phyloP scores from a whole-genome alignment of 1,139 yeast species.

The Candida tropicalis region DNA sequence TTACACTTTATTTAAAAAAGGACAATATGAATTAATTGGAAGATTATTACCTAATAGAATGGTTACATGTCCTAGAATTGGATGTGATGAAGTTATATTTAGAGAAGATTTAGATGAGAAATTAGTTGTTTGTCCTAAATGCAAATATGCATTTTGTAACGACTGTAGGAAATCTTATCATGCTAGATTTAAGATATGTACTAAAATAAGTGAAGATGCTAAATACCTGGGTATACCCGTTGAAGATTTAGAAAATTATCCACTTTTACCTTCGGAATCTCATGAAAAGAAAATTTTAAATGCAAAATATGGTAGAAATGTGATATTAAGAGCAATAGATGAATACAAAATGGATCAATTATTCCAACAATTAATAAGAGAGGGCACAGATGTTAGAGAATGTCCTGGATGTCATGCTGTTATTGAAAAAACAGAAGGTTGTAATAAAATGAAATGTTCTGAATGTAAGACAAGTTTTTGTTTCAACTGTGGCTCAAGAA shows the following conservation, averaged over 20 bases:
- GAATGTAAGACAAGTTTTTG: slow-evolving; percentile 57
- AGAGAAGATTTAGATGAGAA: slow-evolving; percentile 52
- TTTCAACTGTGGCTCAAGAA: slow-evolving; percentile 52
- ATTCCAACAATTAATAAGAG: slow-evolving; percentile 47
- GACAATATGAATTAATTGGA: slow-evolving; percentile 46
- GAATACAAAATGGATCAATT: slow-evolving; percentile 52
- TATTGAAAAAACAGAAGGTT: slow-evolving; percentile 65
- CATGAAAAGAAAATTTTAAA: slow-evolving; percentile 40
- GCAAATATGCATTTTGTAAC: slow-evolving; percentile 62
- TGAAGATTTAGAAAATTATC: slow-evolving; percentile 45
- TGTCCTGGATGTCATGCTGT: slow-evolving; percentile 61
- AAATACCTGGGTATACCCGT: slow-evolving; percentile 41
- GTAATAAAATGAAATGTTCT: slow-evolving; percentile 66
- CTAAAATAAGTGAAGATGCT: slow-evolving; percentile 15
- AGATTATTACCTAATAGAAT: slow-evolving; percentile 52
- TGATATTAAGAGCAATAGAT: slow-evolving; percentile 43
- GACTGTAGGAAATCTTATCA: slow-evolving; percentile 69
- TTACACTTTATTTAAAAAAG: slow-evolving; percentile 35
- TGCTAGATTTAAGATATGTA: slow-evolving; percentile 54
- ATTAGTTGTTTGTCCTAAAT: slow-evolving; percentile 55
- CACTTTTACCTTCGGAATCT: slow-evolving; percentile 27
- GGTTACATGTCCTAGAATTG: slow-evolving; percentile 52
- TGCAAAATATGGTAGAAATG: slow-evolving; percentile 51
- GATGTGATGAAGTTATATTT: slow-evolving; percentile 48
- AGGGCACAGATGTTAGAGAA: slow-evolving; percentile 40